Percentiles rank a stretch among this genome's conserved stretches.
phyloP scores from a whole-genome alignment of 1,284 basidiomycete species.

The Somion occarium region DNA sequence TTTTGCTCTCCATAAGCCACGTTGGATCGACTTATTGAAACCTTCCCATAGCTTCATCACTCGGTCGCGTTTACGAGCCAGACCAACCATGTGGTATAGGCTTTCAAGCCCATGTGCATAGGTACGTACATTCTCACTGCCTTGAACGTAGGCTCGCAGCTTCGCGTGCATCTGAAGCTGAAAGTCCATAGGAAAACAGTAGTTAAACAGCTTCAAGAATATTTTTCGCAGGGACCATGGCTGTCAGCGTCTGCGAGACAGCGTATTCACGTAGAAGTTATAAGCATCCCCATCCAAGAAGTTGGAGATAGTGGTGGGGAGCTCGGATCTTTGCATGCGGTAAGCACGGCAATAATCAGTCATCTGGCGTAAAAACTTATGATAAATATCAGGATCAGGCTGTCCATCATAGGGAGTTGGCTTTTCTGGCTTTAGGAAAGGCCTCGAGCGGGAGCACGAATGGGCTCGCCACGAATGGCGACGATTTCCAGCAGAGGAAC shows the following conservation, averaged over 20 bases:
- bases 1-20: neutral
- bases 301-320: neutral
- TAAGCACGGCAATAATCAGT: slow-evolving; percentile 1
- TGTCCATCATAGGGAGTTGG: slow-evolving; percentile 13
- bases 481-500: neutral
- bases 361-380: slow-evolving; percentile 14
- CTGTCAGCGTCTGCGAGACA: slow-evolving; percentile 16
- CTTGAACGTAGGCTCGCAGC: slow-evolving; percentile 15
- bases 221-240: slow-evolving; percentile 22
- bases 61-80: neutral
- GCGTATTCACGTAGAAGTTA: slow-evolving; percentile 34
- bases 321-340: neutral
- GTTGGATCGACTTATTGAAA: neutral
- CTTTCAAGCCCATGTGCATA: slow-evolving; percentile 30
- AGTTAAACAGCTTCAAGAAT: slow-evolving; percentile 35
- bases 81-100: slow-evolving; percentile 29
- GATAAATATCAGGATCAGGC: slow-evolving; percentile 13
- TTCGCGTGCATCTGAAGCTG: slow-evolving; percentile 17
- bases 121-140: slow-evolving; percentile 11
- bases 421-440: slow-evolving; percentile 13
- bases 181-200: slow-evolving; percentile 39
- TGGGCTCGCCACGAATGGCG: neutral
- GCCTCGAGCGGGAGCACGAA: neutral
- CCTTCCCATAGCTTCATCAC: neutral
- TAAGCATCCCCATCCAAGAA: slow-evolving; percentile 32